Conservation (phyloP, 2,329 filamentous ascomycete genomes). For the Colletotrichum lupini region DNA sequence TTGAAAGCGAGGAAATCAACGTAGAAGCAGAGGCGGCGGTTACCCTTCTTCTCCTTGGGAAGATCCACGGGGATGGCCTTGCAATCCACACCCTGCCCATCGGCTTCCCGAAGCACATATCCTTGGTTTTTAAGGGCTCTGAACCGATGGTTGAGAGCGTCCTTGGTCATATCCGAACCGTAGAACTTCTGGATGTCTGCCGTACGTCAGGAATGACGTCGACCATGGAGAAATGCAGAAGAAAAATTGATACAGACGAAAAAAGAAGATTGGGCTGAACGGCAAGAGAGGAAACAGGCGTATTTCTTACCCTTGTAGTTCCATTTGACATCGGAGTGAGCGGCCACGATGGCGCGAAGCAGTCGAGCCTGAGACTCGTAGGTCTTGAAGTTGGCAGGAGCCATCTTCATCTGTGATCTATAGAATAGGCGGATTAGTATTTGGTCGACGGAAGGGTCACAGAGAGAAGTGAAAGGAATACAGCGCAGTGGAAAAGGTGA, state of each 20-base stretch:
- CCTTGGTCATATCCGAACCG: slow-evolving; percentile 60
- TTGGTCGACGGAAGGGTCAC: neutral
- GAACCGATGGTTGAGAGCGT: slow-evolving; percentile 63
- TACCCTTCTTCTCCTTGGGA: slow-evolving; percentile 55
- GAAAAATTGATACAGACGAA: neutral
- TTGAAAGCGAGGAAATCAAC: neutral
- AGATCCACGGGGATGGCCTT: slow-evolving; percentile 52
- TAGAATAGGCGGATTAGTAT: neutral
- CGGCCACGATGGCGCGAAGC: slow-evolving; percentile 69
- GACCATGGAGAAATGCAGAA: neutral
- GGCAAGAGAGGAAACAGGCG: neutral
- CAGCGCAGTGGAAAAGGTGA: too few species aligned
- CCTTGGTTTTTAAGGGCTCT: slow-evolving; percentile 57
- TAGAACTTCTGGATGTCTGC: slow-evolving; percentile 60
- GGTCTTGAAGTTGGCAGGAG: slow-evolving; percentile 66
- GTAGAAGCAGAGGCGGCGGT: neutral
- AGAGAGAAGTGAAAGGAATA: neutral
- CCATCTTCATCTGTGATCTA: slow-evolving; percentile 51
- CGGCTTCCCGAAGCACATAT: slow-evolving; percentile 49
- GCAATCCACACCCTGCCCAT: slow-evolving; percentile 52
- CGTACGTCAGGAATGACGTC: slow-evolving; percentile 30
- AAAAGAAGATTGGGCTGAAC: neutral
- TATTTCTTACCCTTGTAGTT: slow-evolving; percentile 69
- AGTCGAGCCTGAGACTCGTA: slow-evolving; percentile 71
- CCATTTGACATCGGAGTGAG: slow-evolving; percentile 63